Conservation (phyloP, 2,329 filamentous ascomycete genomes). For the Fusarium lateritium region DNA sequence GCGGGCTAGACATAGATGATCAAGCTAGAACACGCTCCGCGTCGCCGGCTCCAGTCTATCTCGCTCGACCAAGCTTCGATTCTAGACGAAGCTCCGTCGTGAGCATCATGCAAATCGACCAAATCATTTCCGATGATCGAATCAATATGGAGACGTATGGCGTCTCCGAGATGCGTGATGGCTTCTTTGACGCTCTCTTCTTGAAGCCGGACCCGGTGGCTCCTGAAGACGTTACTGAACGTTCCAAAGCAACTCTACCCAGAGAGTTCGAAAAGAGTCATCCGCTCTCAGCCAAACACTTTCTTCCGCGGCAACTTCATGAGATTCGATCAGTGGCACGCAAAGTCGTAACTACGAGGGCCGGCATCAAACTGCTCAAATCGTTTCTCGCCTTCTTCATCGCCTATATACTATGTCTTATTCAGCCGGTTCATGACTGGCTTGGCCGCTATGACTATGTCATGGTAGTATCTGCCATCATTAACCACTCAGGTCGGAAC, state of each 20-base stretch:
- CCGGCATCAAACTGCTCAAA: slow-evolving; percentile 67
- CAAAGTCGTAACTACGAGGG: slow-evolving; percentile 62
- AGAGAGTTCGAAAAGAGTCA: slow-evolving; percentile 61
- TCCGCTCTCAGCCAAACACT: slow-evolving; percentile 62
- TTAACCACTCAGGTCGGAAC: slow-evolving; percentile 71
- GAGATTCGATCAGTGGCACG: slow-evolving; percentile 58
- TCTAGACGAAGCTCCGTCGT: slow-evolving; percentile 50
- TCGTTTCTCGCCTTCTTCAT: slow-evolving; percentile 70
- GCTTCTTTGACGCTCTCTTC: slow-evolving; percentile 65
- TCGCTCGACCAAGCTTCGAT: slow-evolving; percentile 40
- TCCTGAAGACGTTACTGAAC: slow-evolving; percentile 57
- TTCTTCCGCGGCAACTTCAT: slow-evolving; percentile 64
- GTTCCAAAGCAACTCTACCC: slow-evolving; percentile 63
- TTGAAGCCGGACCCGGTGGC: slow-evolving; percentile 59
- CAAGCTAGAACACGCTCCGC: slow-evolving; percentile 14
- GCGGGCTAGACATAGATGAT: slow-evolving; percentile 35
- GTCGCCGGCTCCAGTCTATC: slow-evolving; percentile 29
- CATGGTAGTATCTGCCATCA: slow-evolving; percentile 68
- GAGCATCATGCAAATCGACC: slow-evolving; percentile 54
- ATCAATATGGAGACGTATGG: slow-evolving; percentile 60
- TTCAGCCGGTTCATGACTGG: slow-evolving; percentile 63
- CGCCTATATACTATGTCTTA: slow-evolving; percentile 69
- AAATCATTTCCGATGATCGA: slow-evolving; percentile 54
- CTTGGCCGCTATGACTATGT: slow-evolving; percentile 70
- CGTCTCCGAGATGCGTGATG: slow-evolving; percentile 60